A percentile compares a stretch with the other conserved stretches of the same genome.
These are phyloP conservation scores for Gossypium herbaceum DNA, from an alignment of 345 rosid genomes.

Conservation along the genomic window DNA sequence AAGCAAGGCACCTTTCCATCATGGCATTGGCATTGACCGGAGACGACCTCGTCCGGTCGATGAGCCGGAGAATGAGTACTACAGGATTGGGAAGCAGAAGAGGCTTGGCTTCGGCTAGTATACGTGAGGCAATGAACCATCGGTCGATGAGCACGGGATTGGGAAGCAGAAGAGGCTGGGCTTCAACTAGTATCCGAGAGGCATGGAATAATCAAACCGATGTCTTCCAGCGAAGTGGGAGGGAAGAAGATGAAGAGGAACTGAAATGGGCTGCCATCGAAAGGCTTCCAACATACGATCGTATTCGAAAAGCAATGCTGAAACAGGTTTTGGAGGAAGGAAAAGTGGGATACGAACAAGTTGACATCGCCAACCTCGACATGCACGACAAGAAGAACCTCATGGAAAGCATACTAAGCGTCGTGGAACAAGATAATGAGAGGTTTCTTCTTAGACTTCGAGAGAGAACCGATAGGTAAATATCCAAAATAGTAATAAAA, in stretches of 20 bases:
- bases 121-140: conserved; percentile 26
- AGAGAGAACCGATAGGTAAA: conserved; percentile 52
- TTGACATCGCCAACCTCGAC: conserved; percentile 43
- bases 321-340: conserved; percentile 38
- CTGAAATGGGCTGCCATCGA: conserved; percentile 63
- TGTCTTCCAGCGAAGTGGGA: conserved; percentile 32
- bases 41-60: conserved; percentile 30
- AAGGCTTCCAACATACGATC: conserved; percentile 50
- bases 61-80: conserved; percentile 11
- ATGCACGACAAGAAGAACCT: conserved; percentile 34
- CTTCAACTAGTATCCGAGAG: conserved; percentile 39
- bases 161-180: conserved; percentile 33
- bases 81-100: conserved; percentile 27
- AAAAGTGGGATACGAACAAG: conserved; percentile 33
- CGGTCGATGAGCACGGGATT: conserved; percentile 35
- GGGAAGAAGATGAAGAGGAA: conserved; percentile 50
- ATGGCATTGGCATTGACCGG: conserved; percentile 31
- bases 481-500: too few species aligned
- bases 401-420: conserved; percentile 40
- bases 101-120: conserved; percentile 37
- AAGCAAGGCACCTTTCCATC: not conserved
- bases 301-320: conserved; percentile 38
- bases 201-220: conserved; percentile 40
- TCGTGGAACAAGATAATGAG: conserved; percentile 59
- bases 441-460: conserved; percentile 39